Percentiles rank a stretch among this genome's conserved stretches.
Conservation (phyloP, 108 stramenopile species). For the Skeletonema tropicum region DNA sequence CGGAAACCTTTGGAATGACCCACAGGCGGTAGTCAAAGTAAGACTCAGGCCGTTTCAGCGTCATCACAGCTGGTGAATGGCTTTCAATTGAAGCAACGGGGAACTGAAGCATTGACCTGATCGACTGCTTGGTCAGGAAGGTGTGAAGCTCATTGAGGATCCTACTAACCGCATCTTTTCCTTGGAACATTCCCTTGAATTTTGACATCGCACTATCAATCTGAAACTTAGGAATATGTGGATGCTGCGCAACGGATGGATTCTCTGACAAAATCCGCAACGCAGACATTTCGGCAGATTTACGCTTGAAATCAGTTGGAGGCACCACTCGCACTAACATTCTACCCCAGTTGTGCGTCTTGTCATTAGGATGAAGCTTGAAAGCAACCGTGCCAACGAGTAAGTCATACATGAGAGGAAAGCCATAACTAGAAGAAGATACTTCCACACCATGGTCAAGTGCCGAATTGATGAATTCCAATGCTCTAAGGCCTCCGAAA, state of each 20-base stretch:
- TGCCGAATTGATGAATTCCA: slow-evolving; percentile 87
- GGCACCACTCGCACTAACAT: slow-evolving; percentile 91
- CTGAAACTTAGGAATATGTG: slow-evolving; percentile 96
- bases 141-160: slow-evolving; percentile 75
- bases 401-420: slow-evolving; percentile 95
- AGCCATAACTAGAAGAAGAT: slow-evolving; percentile 90
- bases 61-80: slow-evolving; percentile 64
- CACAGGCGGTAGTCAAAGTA: slow-evolving; percentile 84
- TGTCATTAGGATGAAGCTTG: slow-evolving; percentile 93
- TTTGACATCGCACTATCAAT: slow-evolving; percentile 93
- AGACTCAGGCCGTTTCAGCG: slow-evolving; percentile 70
- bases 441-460: slow-evolving; percentile 88
- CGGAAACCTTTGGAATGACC: slow-evolving; percentile 85
- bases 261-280: slow-evolving; percentile 93
- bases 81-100: slow-evolving; percentile 49
- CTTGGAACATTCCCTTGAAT: slow-evolving; percentile 93
- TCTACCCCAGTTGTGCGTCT: slow-evolving; percentile 93
- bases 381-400: slow-evolving; percentile 91
- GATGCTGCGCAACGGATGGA: slow-evolving; percentile 81
- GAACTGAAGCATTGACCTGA: slow-evolving; percentile 69
- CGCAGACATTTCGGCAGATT: slow-evolving; percentile 91
- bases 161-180: slow-evolving; percentile 91
- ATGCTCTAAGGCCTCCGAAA: slow-evolving; percentile 85
- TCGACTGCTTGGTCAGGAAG: slow-evolving; percentile 72
- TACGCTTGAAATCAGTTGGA: slow-evolving; percentile 82